These are phyloP conservation scores for Sporothrix pallida DNA, from an alignment of 2,329 filamentous ascomycete genomes.

Conservation along the genomic window DNA sequence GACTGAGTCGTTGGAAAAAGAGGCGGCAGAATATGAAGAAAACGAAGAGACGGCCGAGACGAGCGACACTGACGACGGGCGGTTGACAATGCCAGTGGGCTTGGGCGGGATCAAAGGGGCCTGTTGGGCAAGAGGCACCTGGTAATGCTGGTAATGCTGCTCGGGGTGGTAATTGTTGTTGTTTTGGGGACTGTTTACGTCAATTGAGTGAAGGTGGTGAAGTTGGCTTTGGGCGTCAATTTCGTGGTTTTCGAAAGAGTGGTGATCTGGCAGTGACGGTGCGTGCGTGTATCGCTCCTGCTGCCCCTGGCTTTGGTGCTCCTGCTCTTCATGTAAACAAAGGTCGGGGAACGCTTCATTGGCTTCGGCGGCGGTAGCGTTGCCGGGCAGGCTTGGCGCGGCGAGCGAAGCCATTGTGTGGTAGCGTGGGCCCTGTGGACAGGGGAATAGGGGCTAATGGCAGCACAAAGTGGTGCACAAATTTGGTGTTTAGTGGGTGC, in stretches of 20 bases:
- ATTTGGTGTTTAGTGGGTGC: not conserved
- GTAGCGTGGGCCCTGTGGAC: constrained; percentile 11
- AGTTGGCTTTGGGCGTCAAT: not conserved
- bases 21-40: constrained; percentile 40
- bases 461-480: constrained; percentile 12
- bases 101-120: constrained; percentile 20
- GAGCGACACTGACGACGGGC: constrained; percentile 31
- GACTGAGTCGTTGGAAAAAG: constrained; percentile 41
- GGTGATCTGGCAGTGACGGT: constrained; percentile 24
- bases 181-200: not conserved
- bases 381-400: constrained; percentile 34
- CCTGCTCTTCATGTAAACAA: constrained; percentile 50
- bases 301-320: constrained; percentile 32
- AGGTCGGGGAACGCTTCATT: constrained; percentile 50
- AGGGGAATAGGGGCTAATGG: constrained; percentile 23
- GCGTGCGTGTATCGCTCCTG: constrained; percentile 30
- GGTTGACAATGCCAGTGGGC: not conserved
- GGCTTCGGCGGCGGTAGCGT: constrained; percentile 32
- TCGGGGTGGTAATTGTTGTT: constrained; percentile 4
- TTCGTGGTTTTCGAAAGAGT: constrained; percentile 13
- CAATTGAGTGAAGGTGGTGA: not conserved
- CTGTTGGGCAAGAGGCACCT: constrained; percentile 31
- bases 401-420: constrained; percentile 11
- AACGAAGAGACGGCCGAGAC: constrained; percentile 35
- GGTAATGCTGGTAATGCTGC: constrained; percentile 35